A percentile compares a stretch with the other conserved stretches of the same genome.
These are phyloP conservation scores for Begonia loranthoides DNA, from an alignment of 306 rosid genomes.

Conservation along the genomic window DNA sequence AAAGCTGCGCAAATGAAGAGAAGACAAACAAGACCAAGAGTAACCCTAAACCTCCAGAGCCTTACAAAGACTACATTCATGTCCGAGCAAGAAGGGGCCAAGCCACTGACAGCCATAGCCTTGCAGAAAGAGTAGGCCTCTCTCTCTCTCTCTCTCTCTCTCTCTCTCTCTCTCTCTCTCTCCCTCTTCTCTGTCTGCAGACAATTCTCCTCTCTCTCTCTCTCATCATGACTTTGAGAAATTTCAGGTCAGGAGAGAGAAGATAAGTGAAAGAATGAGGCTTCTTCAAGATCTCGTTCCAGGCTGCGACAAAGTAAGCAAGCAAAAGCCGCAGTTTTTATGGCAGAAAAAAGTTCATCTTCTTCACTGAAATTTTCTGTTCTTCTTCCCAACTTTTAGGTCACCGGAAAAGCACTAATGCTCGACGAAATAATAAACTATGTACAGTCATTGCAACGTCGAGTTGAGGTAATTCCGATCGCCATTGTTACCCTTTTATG, in stretches of 20 bases:
- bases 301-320: conserved; percentile 77
- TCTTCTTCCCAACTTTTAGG: conserved; percentile 25
- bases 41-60: conserved; percentile 55
- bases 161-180: neutral
- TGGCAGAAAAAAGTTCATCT: neutral
- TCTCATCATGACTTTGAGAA: conserved; percentile 14
- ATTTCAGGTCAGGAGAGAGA: conserved; percentile 81
- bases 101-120: conserved; percentile 98
- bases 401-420: conserved; percentile 97
- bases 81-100: conserved; percentile 98
- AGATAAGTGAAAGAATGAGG: conserved; percentile 95
- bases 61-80: conserved; percentile 86
- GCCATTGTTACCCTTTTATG: neutral
- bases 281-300: conserved; percentile 97
- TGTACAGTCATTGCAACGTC: conserved; percentile 94
- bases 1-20: conserved; percentile 14
- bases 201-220: neutral
- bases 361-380: conserved; percentile 10
- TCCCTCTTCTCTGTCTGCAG: conserved; percentile 3
- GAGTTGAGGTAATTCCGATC: conserved; percentile 55
- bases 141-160: conserved; percentile 1
- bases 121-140: conserved; percentile 84
- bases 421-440: conserved; percentile 94
- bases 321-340: neutral
- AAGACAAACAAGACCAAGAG: conserved; percentile 40